Percentiles rank a stretch among this genome's conserved stretches.
Evolutionary conservation across 495 filamentous ascomycete genomes (phyloP).

Genomic region (Diplogelasinospora grovesii): DNA sequence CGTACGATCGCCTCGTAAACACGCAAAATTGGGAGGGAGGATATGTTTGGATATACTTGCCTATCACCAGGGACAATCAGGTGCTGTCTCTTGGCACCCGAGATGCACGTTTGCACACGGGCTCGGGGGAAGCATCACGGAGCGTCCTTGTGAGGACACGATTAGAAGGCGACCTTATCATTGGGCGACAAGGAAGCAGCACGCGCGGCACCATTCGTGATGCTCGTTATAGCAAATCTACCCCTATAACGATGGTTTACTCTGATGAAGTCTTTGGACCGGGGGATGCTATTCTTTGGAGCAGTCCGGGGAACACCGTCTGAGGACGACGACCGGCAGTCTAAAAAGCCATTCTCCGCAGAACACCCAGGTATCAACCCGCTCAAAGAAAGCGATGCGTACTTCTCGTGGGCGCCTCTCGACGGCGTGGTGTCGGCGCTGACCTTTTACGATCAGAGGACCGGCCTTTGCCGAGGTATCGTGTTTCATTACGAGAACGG

Average conservation of each 20-base stretch:
- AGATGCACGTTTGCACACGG: background rate
- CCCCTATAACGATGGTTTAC: conserved; percentile 7
- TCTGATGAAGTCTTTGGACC: conserved; percentile 1
- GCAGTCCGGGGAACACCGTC: background rate
- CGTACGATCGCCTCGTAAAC: conserved; percentile 1
- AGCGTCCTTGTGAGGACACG: conserved; percentile 2
- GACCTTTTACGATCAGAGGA: conserved; percentile 8
- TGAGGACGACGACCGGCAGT: background rate
- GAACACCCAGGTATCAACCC: background rate
- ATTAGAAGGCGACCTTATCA: conserved; percentile 7
- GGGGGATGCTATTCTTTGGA: conserved; percentile 6
- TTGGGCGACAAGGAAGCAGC: too few species aligned
- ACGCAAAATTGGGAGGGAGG: background rate
- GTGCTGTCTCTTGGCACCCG: conserved; percentile 10
- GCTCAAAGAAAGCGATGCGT: background rate
- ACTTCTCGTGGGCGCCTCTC: conserved; percentile 12
- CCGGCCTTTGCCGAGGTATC: conserved; percentile 12
- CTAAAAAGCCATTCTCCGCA: too few species aligned
- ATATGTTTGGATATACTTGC: conserved; percentile 15
- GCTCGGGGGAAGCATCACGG: too few species aligned
- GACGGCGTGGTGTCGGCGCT: conserved; percentile 4
- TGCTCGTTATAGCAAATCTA: conserved; percentile 1
- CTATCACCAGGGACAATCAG: conserved; percentile 7
- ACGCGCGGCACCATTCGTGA: conserved; percentile 1
- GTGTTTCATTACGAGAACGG: conserved; percentile 12